These are phyloP conservation scores for Penicillium roqueforti DNA, from an alignment of 495 filamentous ascomycete species.

Conservation along the genomic window DNA sequence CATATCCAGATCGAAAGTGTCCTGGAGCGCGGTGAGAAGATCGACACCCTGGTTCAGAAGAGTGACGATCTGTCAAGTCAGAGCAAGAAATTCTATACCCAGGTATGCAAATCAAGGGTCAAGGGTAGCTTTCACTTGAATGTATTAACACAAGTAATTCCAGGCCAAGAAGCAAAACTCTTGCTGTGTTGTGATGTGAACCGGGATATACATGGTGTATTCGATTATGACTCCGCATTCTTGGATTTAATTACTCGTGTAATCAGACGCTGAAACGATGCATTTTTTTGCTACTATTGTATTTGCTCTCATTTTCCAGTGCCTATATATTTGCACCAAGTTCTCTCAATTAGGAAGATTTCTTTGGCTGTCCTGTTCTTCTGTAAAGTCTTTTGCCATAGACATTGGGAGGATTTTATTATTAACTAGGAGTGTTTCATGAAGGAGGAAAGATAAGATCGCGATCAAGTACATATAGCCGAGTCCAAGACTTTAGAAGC, in stretches of 20 bases:
- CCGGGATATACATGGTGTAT: neutral
- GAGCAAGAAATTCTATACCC: slow-evolving; percentile 95
- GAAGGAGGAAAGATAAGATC: too few relatives aligned
- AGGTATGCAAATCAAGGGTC: slow-evolving; percentile 47
- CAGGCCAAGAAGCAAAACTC: slow-evolving; percentile 96
- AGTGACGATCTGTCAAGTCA: slow-evolving; percentile 79
- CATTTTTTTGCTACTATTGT: slow-evolving; percentile 1
- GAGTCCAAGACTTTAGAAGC: too few relatives aligned
- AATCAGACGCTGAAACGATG: slow-evolving; percentile 13
- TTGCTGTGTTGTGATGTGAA: slow-evolving; percentile 78
- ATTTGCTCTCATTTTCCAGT: slow-evolving; percentile 36
- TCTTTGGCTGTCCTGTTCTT: neutral
- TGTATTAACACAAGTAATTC: slow-evolving; percentile 13
- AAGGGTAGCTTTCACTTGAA: too few relatives aligned
- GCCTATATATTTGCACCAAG: slow-evolving; percentile 13
- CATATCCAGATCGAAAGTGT: slow-evolving; percentile 64
- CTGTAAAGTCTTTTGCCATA: neutral
- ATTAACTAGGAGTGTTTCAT: neutral
- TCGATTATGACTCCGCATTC: neutral
- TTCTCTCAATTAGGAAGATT: slow-evolving; percentile 2
- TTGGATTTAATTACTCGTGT: slow-evolving; percentile 13
- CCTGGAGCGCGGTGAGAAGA: slow-evolving; percentile 80
- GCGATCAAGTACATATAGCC: too few relatives aligned
- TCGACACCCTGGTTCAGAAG: slow-evolving; percentile 84
- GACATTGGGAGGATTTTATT: neutral